Evolutionary conservation across 192 early-diverging fungal species (phyloP), one percentile per base, ranked within the genome.

Genomic region (Funneliformis mosseae): DNA sequence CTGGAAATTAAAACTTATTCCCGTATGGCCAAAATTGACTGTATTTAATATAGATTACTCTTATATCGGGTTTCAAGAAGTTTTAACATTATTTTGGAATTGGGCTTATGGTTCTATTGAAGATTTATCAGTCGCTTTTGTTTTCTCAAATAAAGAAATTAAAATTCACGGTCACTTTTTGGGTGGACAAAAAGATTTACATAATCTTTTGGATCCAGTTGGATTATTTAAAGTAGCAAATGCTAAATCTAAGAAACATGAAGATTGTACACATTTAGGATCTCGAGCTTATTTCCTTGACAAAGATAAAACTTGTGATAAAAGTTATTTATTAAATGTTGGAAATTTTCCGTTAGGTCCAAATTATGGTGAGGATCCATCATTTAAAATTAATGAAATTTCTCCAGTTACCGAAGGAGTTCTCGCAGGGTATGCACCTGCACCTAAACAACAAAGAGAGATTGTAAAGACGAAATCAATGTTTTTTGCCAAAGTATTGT

Each of bases 1-100:
- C 33, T 82, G 83, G 23, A 80, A 78, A 28, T 64, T 80, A 77
- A 74, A 81, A 72, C 46, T 79, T 14, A 61, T 74, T 39, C 66
- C 71, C 23, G 48, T 78, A n/a, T 79, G 78, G 78, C 8, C 18
- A 41, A 38, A 60, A 23, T 39, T 33, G 33, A 68, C 80, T 4
- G 43, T 64, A 39, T 76, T 76, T 42, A 59, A 60, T 8, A 59
- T 62, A 16, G 7, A 38, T 23, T 76, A 62, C 23, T 27, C n/a
- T 41, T 39, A 45, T 25, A 2, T 9, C 4, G 18, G 33, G 7
- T 23, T 55, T 76, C 11, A 61, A 23, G 27, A 9, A 25, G 38
- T 27, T 59, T 23, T 62, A 16, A 63, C 18, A 28, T 18, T 39
- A 18, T 76, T 23, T 12, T 76, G 55, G 21, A 11, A 33, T 39